Base-by-base conservation (phyloP, 306 rosid species). In the Gillenia trifoliata region DNA sequence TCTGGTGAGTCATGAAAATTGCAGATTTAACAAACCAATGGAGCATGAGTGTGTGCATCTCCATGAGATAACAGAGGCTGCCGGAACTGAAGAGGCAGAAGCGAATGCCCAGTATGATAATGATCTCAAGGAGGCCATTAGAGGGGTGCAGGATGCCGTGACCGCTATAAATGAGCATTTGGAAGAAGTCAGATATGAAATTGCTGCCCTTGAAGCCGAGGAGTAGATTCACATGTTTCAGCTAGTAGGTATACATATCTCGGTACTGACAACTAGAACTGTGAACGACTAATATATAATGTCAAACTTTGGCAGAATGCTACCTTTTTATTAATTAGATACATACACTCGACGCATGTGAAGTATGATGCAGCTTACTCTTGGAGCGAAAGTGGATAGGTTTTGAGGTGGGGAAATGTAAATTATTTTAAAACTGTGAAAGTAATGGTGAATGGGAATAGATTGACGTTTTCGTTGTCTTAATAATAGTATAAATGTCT, bases 151-250 rank as follows among this genome's bases (percentile, higher is more conserved):
- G 79, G 94, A 91, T 80, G 85, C 90, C 28, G 91, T 93, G 50
- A 91, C 88, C 6, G 79, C 90, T 74, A 93, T 91, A 28, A 93
- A 89, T 64, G 98, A 93, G 45, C 94, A 89, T 78, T 64, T 93
- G 66, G 97, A 91, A 82, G 97, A 93, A 81, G 91, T 93, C 76
- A 89, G 97, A 89, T 93, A 93, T 64, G 97, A 93, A 84, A 93
- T 93, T 81, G 98, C 82, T 45, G 92, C 96, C 72, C 92, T 88
- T 76, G 94, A 89, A 87, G 70, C 81, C 5, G 92, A 38, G 41
- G 8, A 84, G 77, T 85, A 81, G 77, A 29, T 41, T 73, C 55
- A 77, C 29, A 29, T 68, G 17, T 31, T 4, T 49, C 45, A 61
- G 49, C 41, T 0, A 0, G 11, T 12, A 25, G 64, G 57, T 45